phyloP scores from a whole-genome alignment of 1,139 yeast genomes.

The Geotrichum siamense region DNA sequence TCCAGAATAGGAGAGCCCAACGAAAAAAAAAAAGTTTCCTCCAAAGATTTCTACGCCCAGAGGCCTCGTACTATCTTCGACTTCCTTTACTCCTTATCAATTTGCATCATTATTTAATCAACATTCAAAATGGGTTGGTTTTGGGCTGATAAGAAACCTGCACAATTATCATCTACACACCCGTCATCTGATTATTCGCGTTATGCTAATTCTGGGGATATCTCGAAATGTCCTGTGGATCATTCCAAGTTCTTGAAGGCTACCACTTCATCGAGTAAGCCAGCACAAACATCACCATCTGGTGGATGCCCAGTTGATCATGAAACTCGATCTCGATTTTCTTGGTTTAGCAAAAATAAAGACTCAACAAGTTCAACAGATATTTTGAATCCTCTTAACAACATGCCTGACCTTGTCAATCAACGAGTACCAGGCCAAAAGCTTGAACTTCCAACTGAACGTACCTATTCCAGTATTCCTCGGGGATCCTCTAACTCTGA shows the following conservation, averaged over 20 bases:
- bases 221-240: slow-evolving; percentile 42
- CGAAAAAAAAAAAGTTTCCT: too few species aligned
- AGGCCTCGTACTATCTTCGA: too few species aligned
- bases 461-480: slow-evolving; percentile 82
- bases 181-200: too few species aligned
- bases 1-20: too few species aligned
- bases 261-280: background rate
- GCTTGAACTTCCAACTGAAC: slow-evolving; percentile 66
- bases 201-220: too few species aligned
- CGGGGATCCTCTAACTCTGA: slow-evolving; percentile 58
- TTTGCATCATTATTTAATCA: too few species aligned
- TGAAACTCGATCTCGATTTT: slow-evolving; percentile 21
- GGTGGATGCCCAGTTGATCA: slow-evolving; percentile 35
- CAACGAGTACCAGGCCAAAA: slow-evolving; percentile 76
- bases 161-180: background rate
- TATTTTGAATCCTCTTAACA: slow-evolving; percentile 62
- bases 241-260: slow-evolving; percentile 28
- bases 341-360: slow-evolving; percentile 15
- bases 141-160: slow-evolving; percentile 11
- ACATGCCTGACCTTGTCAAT: slow-evolving; percentile 75
- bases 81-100: too few species aligned
- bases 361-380: slow-evolving; percentile 24
- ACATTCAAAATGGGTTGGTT: slow-evolving; percentile 17
- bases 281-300: slow-evolving; percentile 8
- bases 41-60: too few species aligned